Base-by-base conservation (phyloP, 768 basidiomycete species). In the Pisolithus marmoratus region DNA sequence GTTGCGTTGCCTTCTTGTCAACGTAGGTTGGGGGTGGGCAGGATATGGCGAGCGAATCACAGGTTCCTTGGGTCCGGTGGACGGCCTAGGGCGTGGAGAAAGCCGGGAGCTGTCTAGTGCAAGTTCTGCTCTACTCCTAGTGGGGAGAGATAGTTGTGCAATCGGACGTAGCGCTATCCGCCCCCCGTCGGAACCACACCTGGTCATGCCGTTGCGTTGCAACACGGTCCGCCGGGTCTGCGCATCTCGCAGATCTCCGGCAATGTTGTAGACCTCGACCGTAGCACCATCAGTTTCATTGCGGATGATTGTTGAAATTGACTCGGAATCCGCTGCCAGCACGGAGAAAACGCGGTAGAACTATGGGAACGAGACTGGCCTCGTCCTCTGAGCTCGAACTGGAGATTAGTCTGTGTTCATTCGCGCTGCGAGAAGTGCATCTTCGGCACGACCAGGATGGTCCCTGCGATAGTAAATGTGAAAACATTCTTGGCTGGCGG, bases 331-430 rank as follows among this genome's bases (percentile, higher is more conserved):
- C 2, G 84, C 79, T 9, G 83, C 79, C 15, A 87, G 74, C 15
- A 90, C 78, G 17, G 78, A 81, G n/a, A 59, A 91, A 87, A 14
- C 77, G 75, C 4, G 89, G 89, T 23, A 90, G 62, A 38, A 78
- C 68, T 40, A 89, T 67, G n/a, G 80, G 76, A 38, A 79, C 74
- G 8, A 71, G 66, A 50, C 76, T 76, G n/a, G 34, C 41, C 29
- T 70, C 70, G 26, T 49, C 34, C 8, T 69, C 69, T 29, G 54
- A 51, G 45, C 51, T 24, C 46, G 58, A 43, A 51, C 48, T 34
- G 38, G 48, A 26, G 22, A 41, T 64, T 57, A 27, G 51, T 54
- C n/a, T 60, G 53, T 52, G 54, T 46, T 36, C 59, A 54, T 49
- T 63, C 54, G 50, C 62, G 66, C 46, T 63, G 52, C 38, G 54